Evolutionary conservation across 306 rosid genomes (phyloP).

Genomic region (Castanopsis chinensis): DNA sequence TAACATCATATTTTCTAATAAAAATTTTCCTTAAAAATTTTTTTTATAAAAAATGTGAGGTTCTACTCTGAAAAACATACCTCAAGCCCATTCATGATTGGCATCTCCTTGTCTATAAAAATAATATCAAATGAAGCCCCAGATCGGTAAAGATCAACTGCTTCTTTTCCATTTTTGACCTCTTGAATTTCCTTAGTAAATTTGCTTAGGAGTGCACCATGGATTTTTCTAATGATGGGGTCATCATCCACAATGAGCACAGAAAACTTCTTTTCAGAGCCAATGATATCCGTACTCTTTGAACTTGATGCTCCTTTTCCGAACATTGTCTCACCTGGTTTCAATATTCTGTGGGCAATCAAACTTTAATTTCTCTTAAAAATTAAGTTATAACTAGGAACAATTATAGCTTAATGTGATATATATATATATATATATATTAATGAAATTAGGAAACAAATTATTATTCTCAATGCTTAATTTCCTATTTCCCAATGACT

Average conservation of each 20-base stretch:
- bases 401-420: background rate
- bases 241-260: slow-evolving; percentile 33
- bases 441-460: background rate
- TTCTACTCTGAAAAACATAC: slow-evolving; percentile 9
- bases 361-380: background rate
- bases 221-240: slow-evolving; percentile 3
- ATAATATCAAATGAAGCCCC: slow-evolving; percentile 35
- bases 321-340: background rate
- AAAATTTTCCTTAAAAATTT: background rate
- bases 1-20: background rate
- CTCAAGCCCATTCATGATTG: slow-evolving; percentile 31
- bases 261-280: background rate
- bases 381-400: background rate
- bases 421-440: background rate
- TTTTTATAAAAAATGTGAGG: background rate
- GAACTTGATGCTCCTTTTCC: background rate
- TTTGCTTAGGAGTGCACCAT: background rate
- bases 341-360: background rate
- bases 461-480: background rate
- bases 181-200: slow-evolving; percentile 2
- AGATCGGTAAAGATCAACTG: slow-evolving; percentile 18
- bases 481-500: background rate
- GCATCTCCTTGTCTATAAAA: slow-evolving; percentile 38
- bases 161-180: slow-evolving; percentile 26
- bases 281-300: background rate